Evolutionary conservation across 1,284 basidiomycete species (phyloP), one percentile per base, ranked within the genome.

Genomic region (Neotropicomus parvogracilis): DNA sequence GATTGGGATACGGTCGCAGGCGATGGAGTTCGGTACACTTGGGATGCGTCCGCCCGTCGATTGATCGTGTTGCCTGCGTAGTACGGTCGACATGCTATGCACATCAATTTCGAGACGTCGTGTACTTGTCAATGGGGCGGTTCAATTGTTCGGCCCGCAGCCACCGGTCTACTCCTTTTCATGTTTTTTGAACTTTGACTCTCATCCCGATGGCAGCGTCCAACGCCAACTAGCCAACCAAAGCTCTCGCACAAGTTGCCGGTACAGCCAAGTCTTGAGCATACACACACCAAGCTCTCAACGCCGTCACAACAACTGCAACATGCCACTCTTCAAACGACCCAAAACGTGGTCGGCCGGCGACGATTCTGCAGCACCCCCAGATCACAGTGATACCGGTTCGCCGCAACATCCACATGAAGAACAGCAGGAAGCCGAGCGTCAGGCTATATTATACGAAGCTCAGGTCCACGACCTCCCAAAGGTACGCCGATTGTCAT

Each of bases 401-500:
- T 26, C 33, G 10, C 54, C 12, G 20, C 42, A 48, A 21, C 37
- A 8, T 10, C 20, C 56, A 9, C 54, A 46, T 12, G 47, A 34
- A 27, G 51, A 51, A 9, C 62, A 62, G 31, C 45, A 51, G 27
- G 54, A 67, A 40, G 48, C 50, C 3, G 38, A 49, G 31, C 46
- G 44, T 21, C 59, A 63, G 36, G 49, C 59, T 6, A 54, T 44
- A 47, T 3, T 59, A 10, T 61, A 54, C 27, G 53, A 59, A 3
- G 63, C 63, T 2, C 62, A 68, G 37, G 40, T 52, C 27, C 61
- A 67, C 28, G 46, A 60, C 27, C 20, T 53, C 6, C 46, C 39
- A 11, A 48, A 52, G 49, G 66, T 63, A 34, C 21, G 59, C 43
- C 20, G 27, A 35, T 33, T 19, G 10, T 20, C 24, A 24, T 8